Conservation (phyloP, 805 yeast genomes). For the Wickerhamia fluorescens region DNA sequence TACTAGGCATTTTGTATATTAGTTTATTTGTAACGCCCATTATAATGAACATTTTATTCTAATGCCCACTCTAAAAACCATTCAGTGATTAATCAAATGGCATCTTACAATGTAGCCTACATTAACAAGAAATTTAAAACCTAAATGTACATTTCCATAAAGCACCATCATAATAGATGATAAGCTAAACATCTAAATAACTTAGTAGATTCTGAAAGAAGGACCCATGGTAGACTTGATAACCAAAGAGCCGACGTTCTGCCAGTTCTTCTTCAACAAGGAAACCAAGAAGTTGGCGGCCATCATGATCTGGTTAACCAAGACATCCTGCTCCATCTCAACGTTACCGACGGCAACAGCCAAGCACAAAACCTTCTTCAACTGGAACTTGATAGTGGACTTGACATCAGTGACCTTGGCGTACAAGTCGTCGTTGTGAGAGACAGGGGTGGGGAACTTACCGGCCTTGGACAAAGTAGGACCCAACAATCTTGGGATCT, state of each 20-base stretch:
- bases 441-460: slow-evolving; percentile 99
- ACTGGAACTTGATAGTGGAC: slow-evolving; percentile 99
- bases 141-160: too few relatives aligned
- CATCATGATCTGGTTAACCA: slow-evolving; percentile 97
- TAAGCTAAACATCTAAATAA: too few relatives aligned
- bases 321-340: slow-evolving; percentile 95
- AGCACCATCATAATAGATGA: too few relatives aligned
- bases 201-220: slow-evolving; percentile 97
- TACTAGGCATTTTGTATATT: too few relatives aligned
- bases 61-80: too few relatives aligned
- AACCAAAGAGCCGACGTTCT: slow-evolving; percentile 98
- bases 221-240: slow-evolving; percentile 99
- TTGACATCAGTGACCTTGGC: slow-evolving; percentile 93
- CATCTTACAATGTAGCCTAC: too few relatives aligned
- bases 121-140: too few relatives aligned
- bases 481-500: slow-evolving; percentile 99
- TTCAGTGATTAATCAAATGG: too few relatives aligned
- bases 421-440: slow-evolving; percentile 98
- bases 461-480: slow-evolving; percentile 99
- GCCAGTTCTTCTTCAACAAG: slow-evolving; percentile 99
- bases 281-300: slow-evolving; percentile 99
- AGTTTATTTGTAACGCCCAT: too few relatives aligned
- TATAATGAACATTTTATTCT: too few relatives aligned
- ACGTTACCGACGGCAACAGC: slow-evolving; percentile 99
- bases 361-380: slow-evolving; percentile 98